Evolutionary conservation across 768 basidiomycete species (phyloP).

Genomic region (Suillus placidus): DNA sequence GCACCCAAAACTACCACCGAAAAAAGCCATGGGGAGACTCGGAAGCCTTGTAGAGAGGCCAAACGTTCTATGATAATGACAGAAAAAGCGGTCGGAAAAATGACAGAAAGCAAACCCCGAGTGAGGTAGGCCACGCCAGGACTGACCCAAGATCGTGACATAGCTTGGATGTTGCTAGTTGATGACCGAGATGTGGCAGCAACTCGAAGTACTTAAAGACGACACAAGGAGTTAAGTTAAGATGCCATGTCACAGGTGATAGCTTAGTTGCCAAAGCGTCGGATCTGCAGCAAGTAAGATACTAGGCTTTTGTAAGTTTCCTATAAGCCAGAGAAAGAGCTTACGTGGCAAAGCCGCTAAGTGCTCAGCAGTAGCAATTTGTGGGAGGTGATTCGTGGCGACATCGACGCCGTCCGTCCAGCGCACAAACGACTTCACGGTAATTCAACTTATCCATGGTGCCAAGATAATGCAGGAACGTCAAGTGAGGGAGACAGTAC

Average conservation of each 20-base stretch:
- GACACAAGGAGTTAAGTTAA: background rate
- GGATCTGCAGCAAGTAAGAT: background rate
- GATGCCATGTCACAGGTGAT: background rate
- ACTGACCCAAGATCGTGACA: background rate
- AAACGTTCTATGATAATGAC: conserved; percentile 17
- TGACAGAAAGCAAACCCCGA: conserved; percentile 16
- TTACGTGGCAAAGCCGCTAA: background rate
- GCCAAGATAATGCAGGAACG: background rate
- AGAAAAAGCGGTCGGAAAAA: conserved; percentile 16
- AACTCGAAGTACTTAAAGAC: background rate
- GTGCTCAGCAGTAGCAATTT: background rate
- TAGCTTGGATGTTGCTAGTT: background rate
- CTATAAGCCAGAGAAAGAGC: background rate
- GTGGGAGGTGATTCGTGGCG: background rate
- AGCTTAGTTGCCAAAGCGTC: background rate
- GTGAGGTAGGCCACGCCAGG: conserved; percentile 30
- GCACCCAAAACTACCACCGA: conserved; percentile 9
- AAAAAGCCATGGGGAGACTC: conserved; percentile 9
- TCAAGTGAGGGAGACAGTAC: background rate
- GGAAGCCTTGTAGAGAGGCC: conserved; percentile 15
- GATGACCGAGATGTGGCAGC: background rate
- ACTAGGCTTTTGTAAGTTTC: background rate
- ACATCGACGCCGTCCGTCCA: background rate
- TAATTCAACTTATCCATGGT: background rate
- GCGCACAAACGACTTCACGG: background rate